phyloP scores from a whole-genome alignment of 805 yeast species.

The Nakazawaea peltata region DNA sequence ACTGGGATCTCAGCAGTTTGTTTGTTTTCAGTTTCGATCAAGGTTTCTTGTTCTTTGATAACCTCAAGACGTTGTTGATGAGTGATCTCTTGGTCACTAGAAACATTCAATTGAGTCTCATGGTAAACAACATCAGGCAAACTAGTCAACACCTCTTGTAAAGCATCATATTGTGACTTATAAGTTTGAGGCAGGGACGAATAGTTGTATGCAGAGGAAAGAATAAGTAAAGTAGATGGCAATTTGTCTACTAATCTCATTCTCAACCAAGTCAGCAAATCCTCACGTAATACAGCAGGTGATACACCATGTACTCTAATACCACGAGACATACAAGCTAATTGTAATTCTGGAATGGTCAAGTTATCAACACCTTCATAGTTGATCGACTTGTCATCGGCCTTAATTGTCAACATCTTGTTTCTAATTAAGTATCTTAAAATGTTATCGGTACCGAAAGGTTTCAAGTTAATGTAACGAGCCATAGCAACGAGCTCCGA shows the following conservation, averaged over 20 bases:
- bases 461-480: slow-evolving; percentile 80
- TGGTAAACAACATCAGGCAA: slow-evolving; percentile 94
- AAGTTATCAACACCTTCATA: slow-evolving; percentile 87
- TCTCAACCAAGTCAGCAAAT: slow-evolving; percentile 79
- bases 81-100: slow-evolving; percentile 42
- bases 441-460: slow-evolving; percentile 87
- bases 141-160: slow-evolving; percentile 79
- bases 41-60: slow-evolving; percentile 70
- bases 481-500: slow-evolving; percentile 90
- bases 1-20: slow-evolving; percentile 64
- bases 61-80: slow-evolving; percentile 65
- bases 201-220: slow-evolving; percentile 84
- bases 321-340: slow-evolving; percentile 91
- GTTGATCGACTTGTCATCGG: slow-evolving; percentile 84
- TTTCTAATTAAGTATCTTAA: slow-evolving; percentile 89
- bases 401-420: slow-evolving; percentile 76
- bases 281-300: slow-evolving; percentile 69
- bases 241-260: slow-evolving; percentile 79
- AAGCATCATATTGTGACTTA: slow-evolving; percentile 74
- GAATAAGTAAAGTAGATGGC: slow-evolving; percentile 80
- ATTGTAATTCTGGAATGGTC: slow-evolving; percentile 74
- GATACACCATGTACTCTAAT: slow-evolving; percentile 73
- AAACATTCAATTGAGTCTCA: slow-evolving; percentile 83
- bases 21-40: slow-evolving; percentile 81
- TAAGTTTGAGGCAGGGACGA: slow-evolving; percentile 36